Evolutionary conservation across 2,329 filamentous ascomycete species (phyloP), one percentile per base, ranked within the genome.

Genomic region (Stagonosporopsis rhizophila): DNA sequence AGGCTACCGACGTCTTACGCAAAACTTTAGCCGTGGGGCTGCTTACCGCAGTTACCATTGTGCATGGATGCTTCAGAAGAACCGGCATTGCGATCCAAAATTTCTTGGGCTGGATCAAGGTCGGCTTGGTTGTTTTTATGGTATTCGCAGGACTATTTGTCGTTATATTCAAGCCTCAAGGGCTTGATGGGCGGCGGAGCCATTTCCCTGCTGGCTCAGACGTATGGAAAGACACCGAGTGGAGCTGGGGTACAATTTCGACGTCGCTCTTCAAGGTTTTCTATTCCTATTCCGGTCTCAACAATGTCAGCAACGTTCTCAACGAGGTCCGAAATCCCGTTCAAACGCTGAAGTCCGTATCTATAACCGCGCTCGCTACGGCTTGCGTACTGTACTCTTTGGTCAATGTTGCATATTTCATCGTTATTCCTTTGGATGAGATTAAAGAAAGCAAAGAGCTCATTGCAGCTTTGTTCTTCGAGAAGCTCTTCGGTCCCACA

Each of bases 241-340:
- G 88, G 87, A 87, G 84, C 65, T 89, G 86, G 82, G 86, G 86
- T 27, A 79, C 84, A 1, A 78, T 91, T n/a, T 85, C 87, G 0
- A 89, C 88, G 0, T 83, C 87, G 0, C 74, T 91, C 0, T 87
- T 88, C 76, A 87, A 78, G 63, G 85, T 90, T 0, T 85, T 88
- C 40, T 90, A 90, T 70, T 88, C 87, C 0, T 91, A 89, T 53
- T 80, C 86, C 0, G 88, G 89, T 0, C 77, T 89, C 12, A 83
- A 81, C 48, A 90, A 90, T 57, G 80, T 87, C 59, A 89, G 87
- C 73, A 88, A 90, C 62, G 88, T 90, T 4, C 78, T 91, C 46
- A 89, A 88, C 67, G 88, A 91, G 69, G 87, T 91, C 19, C 85
- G 85, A 57, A 81, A 90, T 56, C 89, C 89, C 0, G 82, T 90